phyloP scores from a whole-genome alignment of 805 yeast genomes.

The Clavispora asparagi region DNA sequence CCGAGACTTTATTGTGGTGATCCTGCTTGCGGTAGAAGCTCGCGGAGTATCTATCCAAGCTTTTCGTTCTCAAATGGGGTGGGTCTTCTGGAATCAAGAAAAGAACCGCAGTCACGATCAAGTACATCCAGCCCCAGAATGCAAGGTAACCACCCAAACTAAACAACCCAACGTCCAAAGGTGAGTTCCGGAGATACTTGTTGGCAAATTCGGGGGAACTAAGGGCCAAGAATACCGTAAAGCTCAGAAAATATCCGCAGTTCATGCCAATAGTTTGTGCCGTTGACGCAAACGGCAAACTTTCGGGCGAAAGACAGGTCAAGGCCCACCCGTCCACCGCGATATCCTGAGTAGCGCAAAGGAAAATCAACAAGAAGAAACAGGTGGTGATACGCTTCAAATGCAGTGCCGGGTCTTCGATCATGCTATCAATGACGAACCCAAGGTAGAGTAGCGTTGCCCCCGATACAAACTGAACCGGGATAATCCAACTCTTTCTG shows the following conservation, averaged over 20 bases:
- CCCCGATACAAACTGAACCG: constrained; percentile 82
- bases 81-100: constrained; percentile 71
- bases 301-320: constrained; percentile 71
- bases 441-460: constrained; percentile 65
- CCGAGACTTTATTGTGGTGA: constrained; percentile 17
- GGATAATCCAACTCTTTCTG: constrained; percentile 90
- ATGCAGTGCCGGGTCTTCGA: constrained; percentile 46
- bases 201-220: constrained; percentile 92
- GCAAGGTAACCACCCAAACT: constrained; percentile 69
- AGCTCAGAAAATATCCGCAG: constrained; percentile 85
- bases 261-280: constrained; percentile 96
- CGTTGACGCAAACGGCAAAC: constrained; percentile 88
- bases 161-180: constrained; percentile 61
- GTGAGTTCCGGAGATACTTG: constrained; percentile 63
- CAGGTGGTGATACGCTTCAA: constrained; percentile 56
- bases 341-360: constrained; percentile 97
- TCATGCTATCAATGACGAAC: constrained; percentile 39
- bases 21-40: constrained; percentile 25
- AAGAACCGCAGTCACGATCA: constrained; percentile 60
- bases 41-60: constrained; percentile 23
- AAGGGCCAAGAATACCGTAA: constrained; percentile 86
- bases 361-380: constrained; percentile 73
- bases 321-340: constrained; percentile 99
- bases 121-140: constrained; percentile 71
- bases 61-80: constrained; percentile 34